Base-by-base conservation (phyloP, 306 rosid genomes). In the Vigna nakashimae region DNA sequence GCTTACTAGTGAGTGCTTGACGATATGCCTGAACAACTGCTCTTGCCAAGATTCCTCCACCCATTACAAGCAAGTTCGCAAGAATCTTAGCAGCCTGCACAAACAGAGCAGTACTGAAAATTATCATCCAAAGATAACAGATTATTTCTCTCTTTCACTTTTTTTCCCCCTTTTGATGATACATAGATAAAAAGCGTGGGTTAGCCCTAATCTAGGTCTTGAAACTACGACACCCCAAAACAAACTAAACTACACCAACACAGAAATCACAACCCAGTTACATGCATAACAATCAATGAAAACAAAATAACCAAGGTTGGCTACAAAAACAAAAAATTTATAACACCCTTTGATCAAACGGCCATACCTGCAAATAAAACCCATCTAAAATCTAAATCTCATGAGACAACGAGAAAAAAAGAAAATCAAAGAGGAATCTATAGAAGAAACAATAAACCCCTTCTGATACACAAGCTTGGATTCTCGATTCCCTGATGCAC, bases 1-100 rank as follows among this genome's bases (percentile, higher is more conserved):
- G 69, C 94, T 86, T 86, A 93, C 98, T 91, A 8, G 89, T 12
- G 76, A 93, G 87, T 0, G 97, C 98, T 82, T 91, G 93, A 80
- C 91, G 98, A 79, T 91, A 93, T 43, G 97, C 98, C 77, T 87
- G 94, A 70, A 86, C 84, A 34, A 93, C 75, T 69, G 96, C 98
- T 85, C 90, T 87, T 22, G 88, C 96, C 87, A 93, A 74, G 68
- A 91, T 86, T 67, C 91, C 89, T 63, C 93, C 90, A 5, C 98
- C 97, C 91, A 89, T 86, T 59, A 93, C 91, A 59, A 93, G 60
- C 66, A 93, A 83, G 82, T 90, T 93, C 6, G 93, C 96, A 34
- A 93, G 90, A 86, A 93, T 82, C 90, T 85, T 93, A 22, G 96
- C 84, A 73, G 97, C 98, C 98, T 93, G 96, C 57, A 79, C 28